phyloP scores from a whole-genome alignment of 345 rosid genomes.

The Firmiana major region DNA sequence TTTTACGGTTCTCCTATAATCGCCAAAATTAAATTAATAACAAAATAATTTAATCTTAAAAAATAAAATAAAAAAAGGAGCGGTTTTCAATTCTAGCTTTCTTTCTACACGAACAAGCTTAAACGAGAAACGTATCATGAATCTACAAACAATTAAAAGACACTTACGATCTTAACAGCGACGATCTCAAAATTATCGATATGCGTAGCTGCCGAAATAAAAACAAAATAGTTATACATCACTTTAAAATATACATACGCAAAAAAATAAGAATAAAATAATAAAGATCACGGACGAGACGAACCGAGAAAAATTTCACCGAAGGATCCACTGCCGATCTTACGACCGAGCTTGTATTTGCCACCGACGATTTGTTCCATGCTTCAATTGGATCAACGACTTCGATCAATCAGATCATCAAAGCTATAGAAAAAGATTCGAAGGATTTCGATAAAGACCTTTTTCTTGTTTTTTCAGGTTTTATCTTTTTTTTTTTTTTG shows the following conservation, averaged over 20 bases:
- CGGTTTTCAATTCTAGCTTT: background rate
- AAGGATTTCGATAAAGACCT: conserved; percentile 1
- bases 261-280: background rate
- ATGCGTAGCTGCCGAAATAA: conserved; percentile 63
- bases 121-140: conserved; percentile 6
- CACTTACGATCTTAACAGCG: conserved; percentile 91
- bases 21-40: background rate
- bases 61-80: no score
- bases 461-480: background rate
- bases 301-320: conserved; percentile 90
- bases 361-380: conserved; percentile 87
- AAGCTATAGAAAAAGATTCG: conserved; percentile 1
- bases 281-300: background rate
- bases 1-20: conserved; percentile 69
- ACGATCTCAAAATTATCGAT: conserved; percentile 86
- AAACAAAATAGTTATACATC: background rate
- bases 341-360: conserved; percentile 83
- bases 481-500: background rate
- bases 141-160: background rate
- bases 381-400: conserved; percentile 8
- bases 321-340: conserved; percentile 95
- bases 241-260: conserved; percentile 3
- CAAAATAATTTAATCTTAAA: background rate
- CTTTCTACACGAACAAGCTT: background rate
- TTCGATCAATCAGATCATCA: conserved; percentile 25